Evolutionary conservation across 176 grass and related monocot genomes (phyloP), one percentile per base, ranked within the genome.

Genomic region (Zoysia pacifica): DNA sequence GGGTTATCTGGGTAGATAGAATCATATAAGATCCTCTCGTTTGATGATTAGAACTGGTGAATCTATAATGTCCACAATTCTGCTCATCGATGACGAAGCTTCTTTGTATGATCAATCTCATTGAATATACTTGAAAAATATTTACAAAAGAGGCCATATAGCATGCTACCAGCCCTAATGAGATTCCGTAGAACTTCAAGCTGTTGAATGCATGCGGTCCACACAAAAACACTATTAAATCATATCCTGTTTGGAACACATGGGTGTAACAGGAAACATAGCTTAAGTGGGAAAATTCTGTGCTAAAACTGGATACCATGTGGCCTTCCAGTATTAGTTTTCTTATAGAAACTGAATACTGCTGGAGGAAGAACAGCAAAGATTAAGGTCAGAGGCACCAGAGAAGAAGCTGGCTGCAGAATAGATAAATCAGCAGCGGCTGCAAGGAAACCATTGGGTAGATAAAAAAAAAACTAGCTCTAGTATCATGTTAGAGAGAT

Each of bases 71-170:
- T 64, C 55, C 45, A 64, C 20, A 81, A 3, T 54, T 76, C 16
- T 76, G 55, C 41, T 54, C 48, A 55, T 50, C 16, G 51, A 35
- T 16, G 38, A 18, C 28, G 42, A 41, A 59, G 68, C 16, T 79
- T 56, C 54, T 65, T 41, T 40, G 40, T 44, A 78, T 63, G 67
- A 7, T 2, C 35, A 56, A 59, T 79, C 43, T 68, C 65, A 68
- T 74, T 68, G 45, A 86, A 59, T 73, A 70, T 77, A 74, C 62
- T 74, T 73, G 39, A 35, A n/a, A 54, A 73, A 49, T 58, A 6
- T 79, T 39, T 20, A 61, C 48, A 42, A 7, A 37, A 62, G 56
- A 62, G 65, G 7, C 37, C 18, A 16, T 41, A 37, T 80, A 47
- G 50, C 73, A 73, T 72, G 65, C 73, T 35, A n/a, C 63, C 73